Percentiles rank a stretch among this genome's conserved stretches.
phyloP scores from a whole-genome alignment of 306 rosid genomes.

The Urtica urens region DNA sequence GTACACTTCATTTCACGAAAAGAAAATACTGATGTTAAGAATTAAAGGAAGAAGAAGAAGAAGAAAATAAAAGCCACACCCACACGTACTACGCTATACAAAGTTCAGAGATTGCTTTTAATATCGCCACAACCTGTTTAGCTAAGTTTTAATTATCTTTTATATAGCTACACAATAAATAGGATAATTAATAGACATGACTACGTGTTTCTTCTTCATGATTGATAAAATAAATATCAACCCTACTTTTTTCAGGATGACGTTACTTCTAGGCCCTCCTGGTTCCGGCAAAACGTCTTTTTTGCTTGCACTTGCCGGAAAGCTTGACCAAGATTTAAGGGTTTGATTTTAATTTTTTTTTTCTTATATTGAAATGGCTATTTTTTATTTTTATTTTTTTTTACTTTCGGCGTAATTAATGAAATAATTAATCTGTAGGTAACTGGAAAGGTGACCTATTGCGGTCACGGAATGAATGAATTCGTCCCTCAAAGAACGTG shows the following conservation, averaged over 20 bases:
- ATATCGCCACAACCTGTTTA: background rate
- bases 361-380: background rate
- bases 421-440: constrained; percentile 16
- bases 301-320: constrained; percentile 24
- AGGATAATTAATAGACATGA: background rate
- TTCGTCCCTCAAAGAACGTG: constrained; percentile 74
- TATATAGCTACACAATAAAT: background rate
- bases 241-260: constrained; percentile 24
- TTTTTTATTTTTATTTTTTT: background rate
- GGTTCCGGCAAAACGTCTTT: constrained; percentile 29
- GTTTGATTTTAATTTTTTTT: constrained; percentile 10
- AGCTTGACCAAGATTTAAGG: constrained; percentile 22
- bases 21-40: too few relatives aligned
- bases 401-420: background rate
- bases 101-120: background rate
- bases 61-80: background rate
- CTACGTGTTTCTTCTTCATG: background rate
- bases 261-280: constrained; percentile 31
- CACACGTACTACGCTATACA: background rate
- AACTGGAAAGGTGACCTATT: constrained; percentile 60
- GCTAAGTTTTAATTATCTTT: background rate
- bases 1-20: background rate
- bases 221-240: too few relatives aligned
- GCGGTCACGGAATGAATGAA: constrained; percentile 64
- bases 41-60: background rate